Base-by-base conservation (phyloP, 192 early-diverging fungal genomes). In the Coemansia sp. region DNA sequence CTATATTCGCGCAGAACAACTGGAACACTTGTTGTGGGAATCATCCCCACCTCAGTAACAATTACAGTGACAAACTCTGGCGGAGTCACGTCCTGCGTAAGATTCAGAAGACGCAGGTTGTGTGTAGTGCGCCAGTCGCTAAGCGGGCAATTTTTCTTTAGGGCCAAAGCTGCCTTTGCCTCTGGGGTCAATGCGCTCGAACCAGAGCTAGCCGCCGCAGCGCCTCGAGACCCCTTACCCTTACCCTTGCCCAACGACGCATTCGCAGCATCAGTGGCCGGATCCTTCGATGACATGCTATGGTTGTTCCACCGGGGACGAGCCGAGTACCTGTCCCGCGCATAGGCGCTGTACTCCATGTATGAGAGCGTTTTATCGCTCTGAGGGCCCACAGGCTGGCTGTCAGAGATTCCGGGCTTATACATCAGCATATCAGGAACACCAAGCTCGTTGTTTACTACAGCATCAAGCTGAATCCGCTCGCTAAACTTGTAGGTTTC, bases 401-500 rank as follows among this genome's bases (percentile, higher is more conserved):
- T 71, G 50, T 73, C 79, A 7, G 79, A 62, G 10, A 71, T 60
- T 4, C 75, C 75, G 2, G 74, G 52, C 73, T 73, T 75, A 72
- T 68, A 72, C 63, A 94, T 91, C 12, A 97, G 75, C 61, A 91
- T 90, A 64, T 96, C 92, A 2, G 94, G 91, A 72, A 94, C 86
- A 74, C 91, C 95, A 61, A 96, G 87, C 76, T 99, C 97, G 77
- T 99, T 99, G 92, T 87, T 89, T 4, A 96, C 96, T 67, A 97
- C 91, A 16, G 95, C 93, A 78, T 99, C 97, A 20, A 99, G 79
- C 76, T 96, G 92, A 32, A 93, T 91, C 12, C 88, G 84, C 45
- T 96, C 93, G 61, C 88, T 89, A 65, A 99, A 98, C 84, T 99
- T 99, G 82, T 96, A 97, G 2, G 90, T 93, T 77, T 97, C 96